Evolutionary conservation across 164 flowering plant species (phyloP).

Genomic region (Tetrastigma voinierianum): DNA sequence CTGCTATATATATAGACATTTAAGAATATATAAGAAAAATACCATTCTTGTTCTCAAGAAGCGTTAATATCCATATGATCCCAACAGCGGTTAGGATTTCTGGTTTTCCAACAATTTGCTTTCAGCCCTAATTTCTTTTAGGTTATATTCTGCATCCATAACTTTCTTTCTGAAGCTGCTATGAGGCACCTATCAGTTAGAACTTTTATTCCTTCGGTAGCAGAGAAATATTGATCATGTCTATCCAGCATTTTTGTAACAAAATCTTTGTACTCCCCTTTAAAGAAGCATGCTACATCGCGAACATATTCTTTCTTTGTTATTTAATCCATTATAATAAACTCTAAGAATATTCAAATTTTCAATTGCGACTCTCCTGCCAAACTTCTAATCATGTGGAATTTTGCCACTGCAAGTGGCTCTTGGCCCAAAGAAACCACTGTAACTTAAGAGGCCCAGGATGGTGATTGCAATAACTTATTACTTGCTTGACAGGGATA

Average conservation of each 20-base stretch:
- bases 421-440: slow-evolving; percentile 5
- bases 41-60: neutral
- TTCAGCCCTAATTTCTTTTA: slow-evolving; percentile 1
- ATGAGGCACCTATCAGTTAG: slow-evolving; percentile 2
- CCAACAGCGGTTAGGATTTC: no score
- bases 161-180: neutral
- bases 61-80: no score
- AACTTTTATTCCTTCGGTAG: neutral
- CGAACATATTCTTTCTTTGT: neutral
- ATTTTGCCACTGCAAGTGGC: neutral
- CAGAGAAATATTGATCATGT: slow-evolving; percentile 2
- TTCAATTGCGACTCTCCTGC: neutral
- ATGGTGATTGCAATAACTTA: neutral
- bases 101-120: neutral
- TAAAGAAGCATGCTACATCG: slow-evolving; percentile 5
- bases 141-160: slow-evolving; percentile 3
- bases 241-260: slow-evolving; percentile 8
- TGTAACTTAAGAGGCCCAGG: slow-evolving; percentile 4
- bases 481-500: neutral
- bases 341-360: neutral
- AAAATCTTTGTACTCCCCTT: neutral
- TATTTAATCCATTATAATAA: slow-evolving; percentile 1
- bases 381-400: slow-evolving; percentile 3
- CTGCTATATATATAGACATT: no score
- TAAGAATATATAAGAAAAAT: neutral